phyloP scores from a whole-genome alignment of 257 asterid species.

The Fraxinus quadrangulata region DNA sequence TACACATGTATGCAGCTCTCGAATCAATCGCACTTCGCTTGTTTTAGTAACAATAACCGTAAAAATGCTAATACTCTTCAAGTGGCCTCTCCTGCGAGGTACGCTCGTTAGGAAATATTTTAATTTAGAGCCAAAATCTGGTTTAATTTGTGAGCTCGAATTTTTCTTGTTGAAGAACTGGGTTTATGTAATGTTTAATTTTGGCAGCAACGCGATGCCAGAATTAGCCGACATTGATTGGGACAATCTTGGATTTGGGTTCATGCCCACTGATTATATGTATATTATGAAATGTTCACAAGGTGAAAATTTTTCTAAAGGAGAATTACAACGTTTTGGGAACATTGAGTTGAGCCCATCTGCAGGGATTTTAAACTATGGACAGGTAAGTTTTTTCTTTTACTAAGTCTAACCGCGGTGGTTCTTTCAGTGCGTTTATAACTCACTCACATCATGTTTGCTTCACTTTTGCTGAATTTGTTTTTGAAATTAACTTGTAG shows the following conservation, averaged over 20 bases:
- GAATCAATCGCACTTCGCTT: slow-evolving; percentile 35
- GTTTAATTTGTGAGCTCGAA: slow-evolving; percentile 2
- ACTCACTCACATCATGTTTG: background rate
- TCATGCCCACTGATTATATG: slow-evolving; percentile 85
- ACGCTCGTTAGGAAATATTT: background rate
- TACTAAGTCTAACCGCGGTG: background rate
- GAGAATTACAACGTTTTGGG: slow-evolving; percentile 81
- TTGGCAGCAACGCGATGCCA: slow-evolving; percentile 49
- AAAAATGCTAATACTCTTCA: slow-evolving; percentile 35
- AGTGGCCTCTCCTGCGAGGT: slow-evolving; percentile 64
- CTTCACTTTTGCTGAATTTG: background rate
- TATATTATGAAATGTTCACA: slow-evolving; percentile 78
- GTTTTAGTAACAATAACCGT: slow-evolving; percentile 28
- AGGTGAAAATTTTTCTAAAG: slow-evolving; percentile 64
- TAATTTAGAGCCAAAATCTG: slow-evolving; percentile 9
- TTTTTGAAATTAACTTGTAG: slow-evolving; percentile 36
- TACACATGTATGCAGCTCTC: slow-evolving; percentile 27
- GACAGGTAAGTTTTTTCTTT: slow-evolving; percentile 66
- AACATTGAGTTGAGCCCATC: slow-evolving; percentile 95
- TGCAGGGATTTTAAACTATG: slow-evolving; percentile 84
- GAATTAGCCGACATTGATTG: slow-evolving; percentile 77
- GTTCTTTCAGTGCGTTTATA: background rate
- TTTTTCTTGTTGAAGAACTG: background rate
- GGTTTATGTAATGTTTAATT: background rate
- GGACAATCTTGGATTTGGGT: slow-evolving; percentile 85